Base-by-base conservation (phyloP, 805 yeast genomes). In the Sungouiella blattae region DNA sequence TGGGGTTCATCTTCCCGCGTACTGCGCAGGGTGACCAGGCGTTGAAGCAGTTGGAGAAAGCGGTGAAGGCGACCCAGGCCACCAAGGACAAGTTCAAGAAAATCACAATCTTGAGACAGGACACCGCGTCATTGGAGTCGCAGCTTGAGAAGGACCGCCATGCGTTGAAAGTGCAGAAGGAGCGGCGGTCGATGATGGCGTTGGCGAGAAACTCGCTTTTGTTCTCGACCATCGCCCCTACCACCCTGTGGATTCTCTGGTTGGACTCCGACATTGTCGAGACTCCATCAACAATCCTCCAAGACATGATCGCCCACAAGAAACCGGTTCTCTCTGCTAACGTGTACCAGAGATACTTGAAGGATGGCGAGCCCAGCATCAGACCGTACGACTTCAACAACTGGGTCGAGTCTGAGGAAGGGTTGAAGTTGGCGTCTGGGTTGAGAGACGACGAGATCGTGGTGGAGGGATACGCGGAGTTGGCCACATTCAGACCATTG, bases 171-270 rank as follows among this genome's bases (percentile, higher is more conserved):
- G 94, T 80, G 18, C 98, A 93, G 62, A 89, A 88, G 60, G 83
- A 85, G 52, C 77, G 98, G 58, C 78, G 98, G 48, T 60, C 84
- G 4, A 79, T 80, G 53, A 91, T 93, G 98, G 95, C 97, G 2
- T 67, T 87, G 46, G 96, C 98, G 3, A 74, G 98, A 57, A 93
- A 93, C 67, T 88, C 96, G 26, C 67, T 93, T 39, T 70, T 93
- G 32, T 87, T 88, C 64, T 84, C 97, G 7, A 79, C 97, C 1
- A 67, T 93, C 30, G 84, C 88, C 3, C 95, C 97, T 14, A 77
- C 83, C 48, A 88, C 95, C 2, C 78, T 94, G 15, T 93, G 98
- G 98, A 84, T 91, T 13, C 67, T 93, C 33, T 93, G 99, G 99
- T 68, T 93, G 47, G 99, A 93, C 61, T 82, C 95, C 2, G 99